Conservation (phyloP, 1,139 yeast genomes). For the Geotrichum restrictum region DNA sequence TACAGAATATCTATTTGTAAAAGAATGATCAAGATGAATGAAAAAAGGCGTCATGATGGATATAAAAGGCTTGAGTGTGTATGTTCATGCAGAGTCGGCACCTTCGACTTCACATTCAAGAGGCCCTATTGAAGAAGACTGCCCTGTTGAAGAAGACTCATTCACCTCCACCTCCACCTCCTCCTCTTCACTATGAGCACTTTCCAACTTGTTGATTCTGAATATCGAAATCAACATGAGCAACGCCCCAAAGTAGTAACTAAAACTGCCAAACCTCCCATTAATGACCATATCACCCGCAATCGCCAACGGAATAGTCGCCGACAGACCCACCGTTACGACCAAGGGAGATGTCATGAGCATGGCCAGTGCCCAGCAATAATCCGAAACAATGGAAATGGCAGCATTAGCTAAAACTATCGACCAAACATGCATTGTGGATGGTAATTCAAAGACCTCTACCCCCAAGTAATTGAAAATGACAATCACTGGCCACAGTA, state of each 20-base stretch:
- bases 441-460: constrained; percentile 72
- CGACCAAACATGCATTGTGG: constrained; percentile 48
- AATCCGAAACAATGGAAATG: constrained; percentile 81
- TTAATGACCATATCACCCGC: constrained; percentile 79
- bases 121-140: no score
- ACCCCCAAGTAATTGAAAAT: constrained; percentile 58
- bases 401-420: constrained; percentile 63
- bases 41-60: no score
- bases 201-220: constrained; percentile 74
- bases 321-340: constrained; percentile 88
- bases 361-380: constrained; percentile 95
- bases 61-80: no score
- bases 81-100: no score
- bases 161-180: no score
- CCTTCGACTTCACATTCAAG: no score
- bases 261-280: constrained; percentile 53
- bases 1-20: background rate
- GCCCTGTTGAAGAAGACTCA: no score
- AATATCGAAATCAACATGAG: constrained; percentile 80
- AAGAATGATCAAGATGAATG: no score
- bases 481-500: constrained; percentile 80
- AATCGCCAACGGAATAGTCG: constrained; percentile 93
- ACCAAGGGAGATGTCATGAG: constrained; percentile 87
- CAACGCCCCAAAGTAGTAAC: constrained; percentile 74
- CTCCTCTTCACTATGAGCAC: constrained; percentile 43